Percentiles rank a stretch among this genome's conserved stretches.
These are phyloP conservation scores for Durotheca rogersii DNA, from an alignment of 495 filamentous ascomycete species.

Conservation along the genomic window DNA sequence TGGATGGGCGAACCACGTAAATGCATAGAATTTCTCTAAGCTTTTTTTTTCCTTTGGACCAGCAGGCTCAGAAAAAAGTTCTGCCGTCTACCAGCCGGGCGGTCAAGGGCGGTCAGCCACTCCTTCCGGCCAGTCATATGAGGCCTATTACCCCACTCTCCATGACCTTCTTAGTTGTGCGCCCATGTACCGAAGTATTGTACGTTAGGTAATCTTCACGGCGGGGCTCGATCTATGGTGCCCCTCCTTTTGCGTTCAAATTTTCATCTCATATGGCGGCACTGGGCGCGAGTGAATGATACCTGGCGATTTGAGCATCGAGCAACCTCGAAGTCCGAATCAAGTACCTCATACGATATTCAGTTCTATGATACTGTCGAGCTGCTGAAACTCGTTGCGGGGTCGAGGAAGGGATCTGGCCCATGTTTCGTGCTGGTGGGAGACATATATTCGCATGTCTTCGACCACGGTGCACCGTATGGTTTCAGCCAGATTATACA, in stretches of 20 bases:
- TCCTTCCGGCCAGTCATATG: slow-evolving; percentile 8
- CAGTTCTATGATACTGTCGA: slow-evolving; percentile 8
- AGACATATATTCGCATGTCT: slow-evolving; percentile 24
- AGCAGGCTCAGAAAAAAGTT: too few species aligned
- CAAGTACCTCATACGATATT: not conserved
- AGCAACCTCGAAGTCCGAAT: too few species aligned
- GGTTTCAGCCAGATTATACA: slow-evolving; percentile 2
- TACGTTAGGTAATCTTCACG: too few species aligned
- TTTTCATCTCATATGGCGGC: too few species aligned
- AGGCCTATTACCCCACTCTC: not conserved
- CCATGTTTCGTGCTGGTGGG: slow-evolving; percentile 30
- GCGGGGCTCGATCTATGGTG: too few species aligned
- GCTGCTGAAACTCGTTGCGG: slow-evolving; percentile 12
- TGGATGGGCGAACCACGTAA: too few species aligned
- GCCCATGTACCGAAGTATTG: too few species aligned
- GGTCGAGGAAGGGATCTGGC: slow-evolving; percentile 6
- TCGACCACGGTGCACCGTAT: slow-evolving; percentile 7
- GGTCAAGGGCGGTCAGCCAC: slow-evolving; percentile 17
- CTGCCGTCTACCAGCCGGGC: slow-evolving; percentile 9
- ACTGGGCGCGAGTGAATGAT: too few species aligned
- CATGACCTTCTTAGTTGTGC: too few species aligned
- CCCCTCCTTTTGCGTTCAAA: too few species aligned
- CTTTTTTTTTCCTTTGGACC: slow-evolving; percentile 12
- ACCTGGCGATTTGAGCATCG: too few species aligned
- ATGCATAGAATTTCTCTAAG: slow-evolving; percentile 11